Evolutionary conservation across 345 rosid genomes (phyloP).

Genomic region (Syzygium jambos): DNA sequence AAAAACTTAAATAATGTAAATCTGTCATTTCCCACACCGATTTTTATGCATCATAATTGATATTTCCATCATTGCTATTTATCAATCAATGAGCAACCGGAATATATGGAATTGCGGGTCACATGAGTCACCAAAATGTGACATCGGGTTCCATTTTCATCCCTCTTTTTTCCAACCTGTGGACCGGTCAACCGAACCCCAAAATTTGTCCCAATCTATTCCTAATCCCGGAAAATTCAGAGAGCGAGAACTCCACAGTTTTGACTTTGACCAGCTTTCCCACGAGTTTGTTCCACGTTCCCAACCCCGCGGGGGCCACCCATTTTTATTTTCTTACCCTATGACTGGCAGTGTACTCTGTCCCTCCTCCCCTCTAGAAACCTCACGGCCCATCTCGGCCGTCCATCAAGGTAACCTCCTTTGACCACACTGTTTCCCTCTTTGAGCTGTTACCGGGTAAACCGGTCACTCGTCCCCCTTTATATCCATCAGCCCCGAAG

Average conservation of each 20-base stretch:
- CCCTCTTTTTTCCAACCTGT: background rate
- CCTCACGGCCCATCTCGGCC: conserved; percentile 23
- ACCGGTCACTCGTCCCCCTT: conserved; percentile 31
- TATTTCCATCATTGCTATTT: background rate
- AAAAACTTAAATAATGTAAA: no score
- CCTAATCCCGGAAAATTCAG: background rate
- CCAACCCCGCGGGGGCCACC: background rate
- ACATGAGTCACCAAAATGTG: background rate
- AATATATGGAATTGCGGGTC: background rate
- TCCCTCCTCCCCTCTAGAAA: conserved; percentile 3
- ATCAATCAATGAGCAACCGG: background rate
- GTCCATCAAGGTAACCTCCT: conserved; percentile 21
- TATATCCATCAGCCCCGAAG: conserved; percentile 17
- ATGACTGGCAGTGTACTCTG: background rate
- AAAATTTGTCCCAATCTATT: background rate
- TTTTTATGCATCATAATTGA: background rate
- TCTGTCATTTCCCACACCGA: background rate
- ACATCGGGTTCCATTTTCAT: background rate
- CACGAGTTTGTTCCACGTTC: background rate
- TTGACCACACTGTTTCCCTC: conserved; percentile 22
- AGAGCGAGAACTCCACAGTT: background rate
- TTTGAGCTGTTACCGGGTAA: conserved; percentile 23
- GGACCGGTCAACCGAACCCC: background rate
- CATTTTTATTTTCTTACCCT: background rate
- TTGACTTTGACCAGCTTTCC: background rate